Percentiles rank a stretch among this genome's conserved stretches.
phyloP scores from a whole-genome alignment of 1,284 basidiomycete genomes.

The Pisolithus thermaeus region DNA sequence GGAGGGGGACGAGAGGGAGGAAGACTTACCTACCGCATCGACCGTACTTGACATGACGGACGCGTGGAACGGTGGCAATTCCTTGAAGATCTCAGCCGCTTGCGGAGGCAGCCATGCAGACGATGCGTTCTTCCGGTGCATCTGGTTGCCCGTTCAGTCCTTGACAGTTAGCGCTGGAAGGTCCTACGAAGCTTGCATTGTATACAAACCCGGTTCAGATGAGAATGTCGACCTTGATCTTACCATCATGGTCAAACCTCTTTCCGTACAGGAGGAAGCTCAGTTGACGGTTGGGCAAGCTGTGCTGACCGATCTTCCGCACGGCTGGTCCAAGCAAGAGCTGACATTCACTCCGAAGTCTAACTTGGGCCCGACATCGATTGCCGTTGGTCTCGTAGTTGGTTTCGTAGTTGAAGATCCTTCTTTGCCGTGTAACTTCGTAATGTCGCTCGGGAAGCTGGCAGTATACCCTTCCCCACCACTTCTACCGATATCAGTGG shows the following conservation, averaged over 20 bases:
- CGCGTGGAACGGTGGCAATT: conserved; percentile 68
- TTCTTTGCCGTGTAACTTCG: conserved; percentile 34
- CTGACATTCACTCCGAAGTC: conserved; percentile 35
- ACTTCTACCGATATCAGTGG: conserved; percentile 26
- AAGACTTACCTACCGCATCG: conserved; percentile 34
- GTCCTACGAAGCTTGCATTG: conserved; percentile 43
- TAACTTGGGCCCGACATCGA: conserved; percentile 15
- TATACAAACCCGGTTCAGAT: conserved; percentile 43
- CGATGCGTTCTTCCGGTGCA: conserved; percentile 42
- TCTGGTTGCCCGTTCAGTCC: conserved; percentile 66
- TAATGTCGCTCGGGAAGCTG: conserved; percentile 55
- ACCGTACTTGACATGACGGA: conserved; percentile 49
- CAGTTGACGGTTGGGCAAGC: conserved; percentile 31
- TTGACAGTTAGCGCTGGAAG: conserved; percentile 39
- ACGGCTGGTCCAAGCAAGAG: conserved; percentile 48
- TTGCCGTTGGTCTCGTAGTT: conserved; percentile 48
- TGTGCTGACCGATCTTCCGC: conserved; percentile 29
- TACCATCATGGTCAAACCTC: conserved; percentile 40
- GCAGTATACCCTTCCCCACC: conserved; percentile 41
- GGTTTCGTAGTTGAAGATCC: conserved; percentile 42
- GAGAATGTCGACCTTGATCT: conserved; percentile 41
- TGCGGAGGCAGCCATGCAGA: conserved; percentile 36
- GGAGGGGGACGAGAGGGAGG: conserved; percentile 43
- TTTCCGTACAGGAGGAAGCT: conserved; percentile 12
- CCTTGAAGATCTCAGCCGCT: conserved; percentile 41